phyloP scores from a whole-genome alignment of 78 protist genomes.

The Speleostelium caveatum region DNA sequence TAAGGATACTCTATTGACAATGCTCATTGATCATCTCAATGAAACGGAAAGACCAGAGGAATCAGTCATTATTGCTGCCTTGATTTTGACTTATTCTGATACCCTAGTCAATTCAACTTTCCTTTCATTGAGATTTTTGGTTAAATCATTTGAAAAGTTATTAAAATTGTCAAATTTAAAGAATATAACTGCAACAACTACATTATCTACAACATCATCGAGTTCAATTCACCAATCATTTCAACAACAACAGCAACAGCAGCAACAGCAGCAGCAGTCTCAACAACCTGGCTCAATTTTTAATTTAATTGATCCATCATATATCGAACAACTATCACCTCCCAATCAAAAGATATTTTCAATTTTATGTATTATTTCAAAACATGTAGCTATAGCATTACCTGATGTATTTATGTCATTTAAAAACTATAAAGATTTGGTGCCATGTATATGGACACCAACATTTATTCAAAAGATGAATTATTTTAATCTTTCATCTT shows the following conservation, averaged over 20 bases:
- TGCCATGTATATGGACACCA: constrained; percentile 24
- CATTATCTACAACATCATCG: constrained; percentile 3
- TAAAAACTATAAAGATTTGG: constrained; percentile 52
- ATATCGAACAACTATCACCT: too few species aligned
- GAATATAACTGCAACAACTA: neutral
- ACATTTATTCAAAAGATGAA: constrained; percentile 7
- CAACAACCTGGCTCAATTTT: neutral
- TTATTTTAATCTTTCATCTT: constrained; percentile 6
- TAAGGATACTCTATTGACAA: constrained; percentile 44
- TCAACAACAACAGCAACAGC: constrained; percentile 1
- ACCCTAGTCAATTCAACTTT: constrained; percentile 21
- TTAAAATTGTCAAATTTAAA: neutral
- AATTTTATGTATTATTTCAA: constrained; percentile 23
- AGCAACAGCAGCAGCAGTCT: neutral
- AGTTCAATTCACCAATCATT: neutral
- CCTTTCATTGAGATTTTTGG: constrained; percentile 26
- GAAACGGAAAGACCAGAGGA: constrained; percentile 48
- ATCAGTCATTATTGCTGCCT: constrained; percentile 14
- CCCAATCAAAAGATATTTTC: constrained; percentile 42
- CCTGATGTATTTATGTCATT: constrained; percentile 74
- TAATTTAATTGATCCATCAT: too few species aligned
- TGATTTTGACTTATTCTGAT: constrained; percentile 36
- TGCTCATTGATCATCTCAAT: constrained; percentile 62
- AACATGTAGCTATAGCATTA: constrained; percentile 47
- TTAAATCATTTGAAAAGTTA: constrained; percentile 35